A percentile compares a stretch with the other conserved stretches of the same genome.
phyloP scores from a whole-genome alignment of 2,329 filamentous ascomycete species.

The Trichoderma sp. region DNA sequence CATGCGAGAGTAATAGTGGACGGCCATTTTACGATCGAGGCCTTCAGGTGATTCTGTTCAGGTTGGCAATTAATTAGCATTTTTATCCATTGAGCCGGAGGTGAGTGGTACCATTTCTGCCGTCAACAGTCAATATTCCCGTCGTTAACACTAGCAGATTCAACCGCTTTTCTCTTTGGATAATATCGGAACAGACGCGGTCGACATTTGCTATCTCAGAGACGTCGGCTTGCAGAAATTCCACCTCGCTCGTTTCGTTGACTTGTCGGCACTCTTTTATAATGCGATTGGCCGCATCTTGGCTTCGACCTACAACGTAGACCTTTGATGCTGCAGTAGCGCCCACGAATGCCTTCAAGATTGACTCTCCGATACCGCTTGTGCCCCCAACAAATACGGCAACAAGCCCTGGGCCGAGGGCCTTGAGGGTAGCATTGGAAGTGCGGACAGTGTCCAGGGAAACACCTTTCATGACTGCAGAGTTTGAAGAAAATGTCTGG shows the following conservation, averaged over 20 bases:
- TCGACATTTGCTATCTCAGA: constrained; percentile 52
- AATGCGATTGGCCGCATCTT: constrained; percentile 37
- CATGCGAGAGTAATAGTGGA: background rate
- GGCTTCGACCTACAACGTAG: constrained; percentile 51
- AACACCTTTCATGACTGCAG: background rate
- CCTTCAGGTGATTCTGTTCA: constrained; percentile 54
- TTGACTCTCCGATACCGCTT: constrained; percentile 51
- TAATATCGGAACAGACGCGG: constrained; percentile 44
- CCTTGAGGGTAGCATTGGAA: background rate
- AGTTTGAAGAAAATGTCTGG: background rate
- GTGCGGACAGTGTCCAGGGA: background rate
- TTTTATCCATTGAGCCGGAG: background rate
- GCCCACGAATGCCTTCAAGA: constrained; percentile 45
- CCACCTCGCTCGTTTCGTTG: constrained; percentile 43
- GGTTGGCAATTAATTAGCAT: background rate
- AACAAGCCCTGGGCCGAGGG: constrained; percentile 20
- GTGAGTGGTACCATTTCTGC: background rate
- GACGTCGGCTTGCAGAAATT: constrained; percentile 50
- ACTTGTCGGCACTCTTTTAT: constrained; percentile 39
- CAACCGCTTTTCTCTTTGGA: constrained; percentile 40
- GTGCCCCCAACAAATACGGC: constrained; percentile 54
- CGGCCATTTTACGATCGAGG: constrained; percentile 47
- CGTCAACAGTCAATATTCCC: constrained; percentile 22
- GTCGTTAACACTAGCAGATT: constrained; percentile 44
- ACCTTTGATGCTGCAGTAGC: constrained; percentile 36